Percentiles rank a stretch among this genome's conserved stretches.
Evolutionary conservation across 768 basidiomycete genomes (phyloP).

Genomic region (Xerocomellus chrysenteron): DNA sequence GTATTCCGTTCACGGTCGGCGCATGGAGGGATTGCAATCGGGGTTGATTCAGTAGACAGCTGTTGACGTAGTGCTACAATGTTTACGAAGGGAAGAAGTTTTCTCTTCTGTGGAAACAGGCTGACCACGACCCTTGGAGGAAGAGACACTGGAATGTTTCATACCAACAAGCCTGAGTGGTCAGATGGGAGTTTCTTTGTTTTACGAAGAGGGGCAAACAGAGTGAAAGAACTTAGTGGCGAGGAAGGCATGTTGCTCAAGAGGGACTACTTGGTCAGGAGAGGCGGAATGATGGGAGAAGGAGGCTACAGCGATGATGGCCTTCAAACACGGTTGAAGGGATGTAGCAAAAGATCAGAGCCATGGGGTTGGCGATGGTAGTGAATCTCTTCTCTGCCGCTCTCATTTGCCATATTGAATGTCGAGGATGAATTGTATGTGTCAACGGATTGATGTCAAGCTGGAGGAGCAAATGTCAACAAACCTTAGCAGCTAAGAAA

Average conservation of each 20-base stretch:
- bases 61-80: conserved; percentile 39
- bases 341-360: conserved; percentile 30
- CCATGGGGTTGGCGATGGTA: conserved; percentile 66
- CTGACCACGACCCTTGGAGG: conserved; percentile 46
- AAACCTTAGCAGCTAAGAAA: not conserved
- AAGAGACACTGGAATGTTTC: too few relatives aligned
- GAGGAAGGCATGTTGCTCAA: conserved; percentile 34
- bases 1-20: conserved; percentile 38
- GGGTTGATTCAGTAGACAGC: conserved; percentile 18
- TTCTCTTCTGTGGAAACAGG: too few relatives aligned
- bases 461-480: conserved; percentile 28
- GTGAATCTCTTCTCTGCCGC: conserved; percentile 86
- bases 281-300: conserved; percentile 30
- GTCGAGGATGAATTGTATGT: conserved; percentile 54
- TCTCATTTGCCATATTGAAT: conserved; percentile 78
- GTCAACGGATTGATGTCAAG: conserved; percentile 44
- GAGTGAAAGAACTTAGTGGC: conserved; percentile 65
- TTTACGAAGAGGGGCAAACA: conserved; percentile 43
- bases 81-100: too few relatives aligned
- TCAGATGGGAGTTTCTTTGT: conserved; percentile 78
- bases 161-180: conserved; percentile 60
- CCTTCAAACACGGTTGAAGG: conserved; percentile 35
- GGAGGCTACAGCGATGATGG: conserved; percentile 28
- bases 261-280: conserved; percentile 31
- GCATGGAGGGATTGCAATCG: conserved; percentile 21